A percentile compares a stretch with the other conserved stretches of the same genome.
These are phyloP conservation scores for Paraphoma chrysanthemicola DNA, from an alignment of 2,329 filamentous ascomycete species.

Conservation along the genomic window DNA sequence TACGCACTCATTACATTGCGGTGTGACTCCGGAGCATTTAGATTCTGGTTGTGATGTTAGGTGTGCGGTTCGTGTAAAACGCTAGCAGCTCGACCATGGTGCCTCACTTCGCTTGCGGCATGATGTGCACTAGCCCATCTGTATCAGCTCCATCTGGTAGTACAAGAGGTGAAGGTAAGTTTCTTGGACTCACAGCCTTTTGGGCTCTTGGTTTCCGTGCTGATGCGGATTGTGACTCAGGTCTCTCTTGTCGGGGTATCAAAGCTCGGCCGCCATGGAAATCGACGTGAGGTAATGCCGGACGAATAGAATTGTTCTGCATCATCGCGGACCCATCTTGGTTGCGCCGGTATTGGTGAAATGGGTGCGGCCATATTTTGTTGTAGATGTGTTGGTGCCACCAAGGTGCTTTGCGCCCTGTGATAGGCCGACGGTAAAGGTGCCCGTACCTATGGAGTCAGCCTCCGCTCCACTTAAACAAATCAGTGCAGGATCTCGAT, in stretches of 20 bases:
- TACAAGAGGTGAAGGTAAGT: neutral
- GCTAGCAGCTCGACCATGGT: neutral
- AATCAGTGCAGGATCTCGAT: neutral
- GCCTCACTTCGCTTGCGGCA: constrained; percentile 2
- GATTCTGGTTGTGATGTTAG: neutral
- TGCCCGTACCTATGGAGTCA: neutral
- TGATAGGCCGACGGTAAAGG: neutral
- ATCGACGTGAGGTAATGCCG: neutral
- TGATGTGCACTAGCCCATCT: neutral
- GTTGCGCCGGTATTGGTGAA: neutral
- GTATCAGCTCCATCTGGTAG: neutral
- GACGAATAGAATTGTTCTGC: neutral
- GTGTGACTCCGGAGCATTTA: neutral
- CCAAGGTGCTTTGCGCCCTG: neutral
- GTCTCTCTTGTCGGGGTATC: constrained; percentile 1
- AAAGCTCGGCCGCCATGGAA: constrained; percentile 5
- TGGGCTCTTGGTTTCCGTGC: neutral
- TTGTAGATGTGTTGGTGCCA: neutral
- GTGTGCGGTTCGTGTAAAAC: neutral
- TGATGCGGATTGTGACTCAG: neutral
- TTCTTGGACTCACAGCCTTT: neutral
- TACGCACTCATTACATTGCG: neutral
- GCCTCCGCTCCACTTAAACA: neutral
- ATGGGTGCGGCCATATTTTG: neutral
- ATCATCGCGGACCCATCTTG: neutral